Evolutionary conservation across 2,329 filamentous ascomycete genomes (phyloP).

Genomic region (Keithomyces neogunnii): DNA sequence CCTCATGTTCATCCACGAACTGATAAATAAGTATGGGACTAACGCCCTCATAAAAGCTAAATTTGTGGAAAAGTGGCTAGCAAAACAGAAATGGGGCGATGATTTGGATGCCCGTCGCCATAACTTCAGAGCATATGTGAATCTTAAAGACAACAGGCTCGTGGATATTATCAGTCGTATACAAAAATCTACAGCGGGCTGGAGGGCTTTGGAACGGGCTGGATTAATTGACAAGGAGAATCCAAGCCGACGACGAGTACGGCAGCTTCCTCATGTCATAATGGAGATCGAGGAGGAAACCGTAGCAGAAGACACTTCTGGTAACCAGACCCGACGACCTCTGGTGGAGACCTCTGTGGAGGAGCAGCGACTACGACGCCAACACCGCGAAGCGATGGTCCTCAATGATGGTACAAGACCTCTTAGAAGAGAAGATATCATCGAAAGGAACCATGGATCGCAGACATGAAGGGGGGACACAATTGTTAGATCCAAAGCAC

Average conservation of each 20-base stretch:
- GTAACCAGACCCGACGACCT: constrained; percentile 21
- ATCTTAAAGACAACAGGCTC: constrained; percentile 40
- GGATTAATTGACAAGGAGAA: constrained; percentile 33
- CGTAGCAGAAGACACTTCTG: constrained; percentile 14
- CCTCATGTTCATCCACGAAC: constrained; percentile 46
- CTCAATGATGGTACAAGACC: constrained; percentile 77
- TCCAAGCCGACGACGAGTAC: constrained; percentile 16
- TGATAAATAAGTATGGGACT: constrained; percentile 52
- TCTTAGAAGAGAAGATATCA: constrained; percentile 67
- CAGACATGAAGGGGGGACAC: constrained; percentile 15
- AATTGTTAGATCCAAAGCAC: no score
- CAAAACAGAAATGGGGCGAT: constrained; percentile 60
- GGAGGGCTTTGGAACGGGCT: constrained; percentile 40
- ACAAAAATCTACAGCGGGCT: constrained; percentile 41
- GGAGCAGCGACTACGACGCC: constrained; percentile 65
- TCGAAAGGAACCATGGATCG: constrained; percentile 51
- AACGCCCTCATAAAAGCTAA: constrained; percentile 51
- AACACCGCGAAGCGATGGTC: constrained; percentile 82
- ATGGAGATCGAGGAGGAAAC: constrained; percentile 24
- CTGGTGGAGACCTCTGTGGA: constrained; percentile 46
- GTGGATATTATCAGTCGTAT: constrained; percentile 43
- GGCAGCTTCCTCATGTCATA: constrained; percentile 22
- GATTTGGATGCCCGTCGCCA: constrained; percentile 40
- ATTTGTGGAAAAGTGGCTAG: constrained; percentile 68
- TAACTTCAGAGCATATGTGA: constrained; percentile 46